Percentiles rank a stretch among this genome's conserved stretches.
Evolutionary conservation across 257 asterid species (phyloP).

Genomic region (Jacaranda copaia): DNA sequence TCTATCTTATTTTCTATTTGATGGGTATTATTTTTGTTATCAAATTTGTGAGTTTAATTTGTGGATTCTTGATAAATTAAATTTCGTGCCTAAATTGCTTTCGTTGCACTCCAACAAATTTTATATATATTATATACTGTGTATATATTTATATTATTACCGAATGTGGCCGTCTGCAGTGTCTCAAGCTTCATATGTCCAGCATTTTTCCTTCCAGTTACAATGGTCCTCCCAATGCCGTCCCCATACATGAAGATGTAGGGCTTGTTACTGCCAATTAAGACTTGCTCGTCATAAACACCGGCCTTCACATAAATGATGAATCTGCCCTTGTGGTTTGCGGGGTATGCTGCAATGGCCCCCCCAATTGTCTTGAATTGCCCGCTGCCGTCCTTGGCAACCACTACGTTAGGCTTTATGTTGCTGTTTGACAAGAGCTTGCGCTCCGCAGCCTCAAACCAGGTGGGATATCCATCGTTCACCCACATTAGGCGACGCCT

Average conservation of each 20-base stretch:
- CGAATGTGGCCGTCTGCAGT: conserved; percentile 67
- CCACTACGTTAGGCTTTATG: conserved; percentile 54
- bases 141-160: conserved; percentile 27
- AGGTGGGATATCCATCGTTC: conserved; percentile 52
- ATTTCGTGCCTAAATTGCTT: no score
- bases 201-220: conserved; percentile 53
- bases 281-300: conserved; percentile 56
- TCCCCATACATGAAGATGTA: conserved; percentile 82
- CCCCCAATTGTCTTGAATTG: conserved; percentile 50
- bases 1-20: no score
- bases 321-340: conserved; percentile 56
- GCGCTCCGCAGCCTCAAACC: conserved; percentile 67
- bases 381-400: conserved; percentile 78
- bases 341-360: conserved; percentile 63
- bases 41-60: background rate
- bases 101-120: no score
- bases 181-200: conserved; percentile 44
- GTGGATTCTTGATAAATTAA: no score
- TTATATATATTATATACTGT: no score
- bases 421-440: conserved; percentile 46
- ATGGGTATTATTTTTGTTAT: no score
- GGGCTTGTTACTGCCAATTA: conserved; percentile 51
- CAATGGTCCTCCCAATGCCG: conserved; percentile 65
- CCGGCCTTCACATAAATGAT: conserved; percentile 76
- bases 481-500: conserved; percentile 30